Conservation (phyloP, 2,329 filamentous ascomycete species). For the Chrysoporthe deuterocubensis region DNA sequence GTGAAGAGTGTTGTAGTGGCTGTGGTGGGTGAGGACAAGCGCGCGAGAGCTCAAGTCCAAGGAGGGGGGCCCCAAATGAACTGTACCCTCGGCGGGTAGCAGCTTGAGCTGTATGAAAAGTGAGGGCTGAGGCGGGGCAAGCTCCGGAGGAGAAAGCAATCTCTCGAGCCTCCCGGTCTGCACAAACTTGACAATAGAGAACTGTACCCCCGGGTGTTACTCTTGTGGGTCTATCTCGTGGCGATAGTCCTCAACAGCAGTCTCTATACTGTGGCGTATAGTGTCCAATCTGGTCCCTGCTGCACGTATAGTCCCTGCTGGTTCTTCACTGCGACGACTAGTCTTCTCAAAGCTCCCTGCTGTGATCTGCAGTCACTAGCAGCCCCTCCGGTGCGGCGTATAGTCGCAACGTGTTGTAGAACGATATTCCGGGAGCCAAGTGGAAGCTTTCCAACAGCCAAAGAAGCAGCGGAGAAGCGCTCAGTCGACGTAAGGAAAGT, state of each 20-base stretch:
- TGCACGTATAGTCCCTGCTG: not conserved
- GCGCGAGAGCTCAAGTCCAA: constrained; percentile 9
- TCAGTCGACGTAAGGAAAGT: constrained; percentile 27
- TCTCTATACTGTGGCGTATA: not conserved
- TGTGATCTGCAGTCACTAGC: not conserved
- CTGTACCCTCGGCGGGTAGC: not conserved
- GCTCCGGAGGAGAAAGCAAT: constrained; percentile 10
- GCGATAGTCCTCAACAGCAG: not conserved
- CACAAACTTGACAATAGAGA: constrained; percentile 13
- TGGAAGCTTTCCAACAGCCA: constrained; percentile 23
- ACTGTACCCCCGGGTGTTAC: constrained; percentile 9
- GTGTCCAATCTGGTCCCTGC: not conserved
- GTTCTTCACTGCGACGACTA: constrained; percentile 3
- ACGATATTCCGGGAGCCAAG: constrained; percentile 15
- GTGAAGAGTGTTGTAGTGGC: not conserved
- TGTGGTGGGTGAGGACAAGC: not conserved
- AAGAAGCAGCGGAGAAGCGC: constrained; percentile 21
- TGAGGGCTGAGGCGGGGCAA: not conserved
- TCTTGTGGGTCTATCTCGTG: constrained; percentile 5
- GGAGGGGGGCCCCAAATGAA: not conserved
- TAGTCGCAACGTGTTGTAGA: constrained; percentile 3
- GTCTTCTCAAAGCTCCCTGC: constrained; percentile 4
- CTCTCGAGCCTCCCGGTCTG: constrained; percentile 7
- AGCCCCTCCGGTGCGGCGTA: not conserved
- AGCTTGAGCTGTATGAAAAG: constrained; percentile 9